Percentiles rank a stretch among this genome's conserved stretches.
Conservation (phyloP, 192 early-diverging fungal genomes). For the Backusella luteola region DNA sequence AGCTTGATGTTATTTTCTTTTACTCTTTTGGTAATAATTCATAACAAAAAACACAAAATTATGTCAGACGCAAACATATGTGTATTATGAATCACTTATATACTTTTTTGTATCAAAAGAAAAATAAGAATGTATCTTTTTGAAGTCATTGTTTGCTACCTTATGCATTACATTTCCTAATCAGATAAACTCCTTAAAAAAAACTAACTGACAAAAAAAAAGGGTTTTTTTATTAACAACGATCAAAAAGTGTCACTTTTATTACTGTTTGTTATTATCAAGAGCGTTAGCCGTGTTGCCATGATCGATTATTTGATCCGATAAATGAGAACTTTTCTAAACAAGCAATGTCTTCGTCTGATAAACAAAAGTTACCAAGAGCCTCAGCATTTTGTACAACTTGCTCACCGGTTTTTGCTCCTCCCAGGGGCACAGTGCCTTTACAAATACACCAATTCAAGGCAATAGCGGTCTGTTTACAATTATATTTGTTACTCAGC, state of each 20-base stretch:
- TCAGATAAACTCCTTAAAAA: neutral
- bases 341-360: conserved; percentile 39
- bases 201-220: neutral
- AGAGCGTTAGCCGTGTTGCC: conserved; percentile 46
- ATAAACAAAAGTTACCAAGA: conserved; percentile 36
- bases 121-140: neutral
- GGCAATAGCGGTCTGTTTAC: conserved; percentile 32
- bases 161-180: neutral
- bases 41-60: neutral
- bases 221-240: neutral
- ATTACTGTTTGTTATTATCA: neutral
- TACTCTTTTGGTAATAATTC: too few relatives aligned
- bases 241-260: neutral
- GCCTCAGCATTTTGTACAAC: conserved; percentile 43
- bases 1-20: too few relatives aligned
- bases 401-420: conserved; percentile 44
- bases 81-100: neutral
- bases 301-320: conserved; percentile 32
- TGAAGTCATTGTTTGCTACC: neutral
- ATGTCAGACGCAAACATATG: neutral
- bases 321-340: conserved; percentile 38
- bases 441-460: conserved; percentile 51
- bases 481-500: conserved; percentile 15
- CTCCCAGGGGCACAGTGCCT: conserved; percentile 45
- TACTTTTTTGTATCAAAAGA: neutral